Evolutionary conservation across 2,329 filamentous ascomycete species (phyloP), one percentile per base, ranked within the genome.

Genomic region (Clarireedia sp.): DNA sequence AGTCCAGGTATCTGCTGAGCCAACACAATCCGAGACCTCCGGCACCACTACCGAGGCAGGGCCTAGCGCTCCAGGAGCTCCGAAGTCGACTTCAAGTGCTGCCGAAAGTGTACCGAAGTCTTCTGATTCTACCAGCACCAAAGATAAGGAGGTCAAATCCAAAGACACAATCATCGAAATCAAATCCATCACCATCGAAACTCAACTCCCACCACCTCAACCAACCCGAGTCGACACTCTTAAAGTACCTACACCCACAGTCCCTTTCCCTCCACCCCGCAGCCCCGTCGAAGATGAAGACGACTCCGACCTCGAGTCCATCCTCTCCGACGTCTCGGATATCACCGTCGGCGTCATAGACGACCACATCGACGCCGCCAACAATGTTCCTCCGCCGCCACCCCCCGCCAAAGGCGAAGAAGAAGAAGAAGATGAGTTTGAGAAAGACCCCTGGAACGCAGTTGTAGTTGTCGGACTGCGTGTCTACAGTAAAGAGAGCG

Each of bases 361-460:
- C 10, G 64, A 64, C n/a, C 48, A 36, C 9, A 37, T 62, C 8
- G 56, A 58, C 0, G 62, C 63, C 36, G 60, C 62, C 16, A 38
- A 17, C n/a, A 55, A 46, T 3, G 16, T 12, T 21, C 2, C 12
- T 7, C 10, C 16, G 63, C 63, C 14, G 57, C 62, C 4, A 52
- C 57, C 5, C 43, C 29, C n/a, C 33, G 48, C 10, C 19, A 33
- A 37, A 19, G 57, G 7, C 1, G 71, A 73, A 6, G 69, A 73
- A 2, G 78, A 79, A 38, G 76, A 79, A 19, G 74, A 73, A 9
- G 78, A 80, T 59, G 79, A 82, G 55, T 78, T 77, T 48, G 75
- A 80, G 59, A 71, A 74, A 23, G 75, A 80, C 23, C 78, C 80
- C 1, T 85, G 82, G 82, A 84, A 85, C 64, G 81, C 82, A 3